Percentiles rank a stretch among this genome's conserved stretches.
These are phyloP conservation scores for Lanmaoa rubissima DNA, from an alignment of 768 basidiomycete species.

Conservation along the genomic window DNA sequence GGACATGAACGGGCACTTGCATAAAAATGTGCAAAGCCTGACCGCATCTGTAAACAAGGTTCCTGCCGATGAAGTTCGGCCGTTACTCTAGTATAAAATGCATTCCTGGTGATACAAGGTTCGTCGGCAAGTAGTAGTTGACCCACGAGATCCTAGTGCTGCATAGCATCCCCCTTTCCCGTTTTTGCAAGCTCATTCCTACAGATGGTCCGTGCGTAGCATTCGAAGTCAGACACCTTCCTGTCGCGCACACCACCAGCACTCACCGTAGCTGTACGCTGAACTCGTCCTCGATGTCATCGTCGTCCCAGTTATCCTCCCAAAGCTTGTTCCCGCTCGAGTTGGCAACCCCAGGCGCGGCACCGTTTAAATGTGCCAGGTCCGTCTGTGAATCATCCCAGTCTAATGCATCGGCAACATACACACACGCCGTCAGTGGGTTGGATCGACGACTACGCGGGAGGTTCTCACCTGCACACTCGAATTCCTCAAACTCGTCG, in stretches of 20 bases:
- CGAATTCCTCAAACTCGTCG: slow-evolving; percentile 95
- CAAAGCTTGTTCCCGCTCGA: slow-evolving; percentile 89
- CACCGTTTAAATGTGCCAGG: slow-evolving; percentile 71
- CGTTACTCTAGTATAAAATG: background rate
- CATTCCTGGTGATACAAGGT: slow-evolving; percentile 9
- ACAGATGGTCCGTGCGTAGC: background rate
- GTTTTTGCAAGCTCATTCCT: slow-evolving; percentile 68
- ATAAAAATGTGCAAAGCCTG: too few relatives aligned
- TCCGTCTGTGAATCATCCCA: slow-evolving; percentile 88
- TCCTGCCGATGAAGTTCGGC: too few relatives aligned
- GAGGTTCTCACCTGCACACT: slow-evolving; percentile 61
- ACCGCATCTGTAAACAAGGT: too few relatives aligned
- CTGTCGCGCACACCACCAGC: too few relatives aligned
- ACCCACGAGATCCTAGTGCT: slow-evolving; percentile 39
- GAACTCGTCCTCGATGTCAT: slow-evolving; percentile 98
- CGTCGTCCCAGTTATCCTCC: slow-evolving; percentile 99
- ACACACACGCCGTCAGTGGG: too few relatives aligned
- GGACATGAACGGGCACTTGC: too few relatives aligned
- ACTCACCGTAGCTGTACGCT: slow-evolving; percentile 89
- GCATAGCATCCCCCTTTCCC: slow-evolving; percentile 51
- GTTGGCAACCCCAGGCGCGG: slow-evolving; percentile 70
- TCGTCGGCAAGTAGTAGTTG: background rate
- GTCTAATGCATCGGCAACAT: slow-evolving; percentile 43
- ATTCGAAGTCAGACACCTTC: background rate
- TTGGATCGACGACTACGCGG: background rate